These are phyloP conservation scores for Tephrocybe sp. DNA, from an alignment of 768 basidiomycete species.

Conservation along the genomic window DNA sequence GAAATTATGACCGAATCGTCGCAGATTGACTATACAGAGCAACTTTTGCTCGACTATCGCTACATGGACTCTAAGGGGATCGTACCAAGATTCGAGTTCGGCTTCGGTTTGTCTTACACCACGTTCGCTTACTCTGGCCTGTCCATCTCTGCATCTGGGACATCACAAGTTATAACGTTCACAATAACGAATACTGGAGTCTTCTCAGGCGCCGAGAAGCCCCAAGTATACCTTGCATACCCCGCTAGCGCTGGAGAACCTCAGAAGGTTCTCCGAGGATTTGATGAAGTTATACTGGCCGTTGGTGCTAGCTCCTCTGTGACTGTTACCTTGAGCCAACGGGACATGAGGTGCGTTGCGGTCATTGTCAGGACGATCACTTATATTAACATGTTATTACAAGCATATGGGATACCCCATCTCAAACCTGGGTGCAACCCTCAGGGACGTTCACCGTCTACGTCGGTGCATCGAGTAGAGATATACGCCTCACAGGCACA, in stretches of 20 bases:
- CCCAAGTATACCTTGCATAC: slow-evolving; percentile 54
- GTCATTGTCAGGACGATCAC: background rate
- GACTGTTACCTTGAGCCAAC: slow-evolving; percentile 33
- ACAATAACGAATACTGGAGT: slow-evolving; percentile 47
- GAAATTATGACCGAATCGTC: background rate
- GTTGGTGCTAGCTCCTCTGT: slow-evolving; percentile 36
- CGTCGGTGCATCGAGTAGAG: slow-evolving; percentile 52
- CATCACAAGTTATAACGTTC: slow-evolving; percentile 40
- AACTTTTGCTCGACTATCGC: slow-evolving; percentile 66
- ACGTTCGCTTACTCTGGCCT: slow-evolving; percentile 63
- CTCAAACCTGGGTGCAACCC: slow-evolving; percentile 51
- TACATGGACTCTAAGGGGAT: slow-evolving; percentile 58
- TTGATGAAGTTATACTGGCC: slow-evolving; percentile 45
- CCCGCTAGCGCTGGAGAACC: slow-evolving; percentile 48
- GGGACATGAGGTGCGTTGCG: slow-evolving; percentile 45
- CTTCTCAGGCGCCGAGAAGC: slow-evolving; percentile 51
- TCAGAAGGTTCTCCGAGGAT: slow-evolving; percentile 49
- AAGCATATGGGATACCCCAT: slow-evolving; percentile 55
- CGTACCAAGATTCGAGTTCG: slow-evolving; percentile 61
- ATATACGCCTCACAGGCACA: slow-evolving; percentile 42
- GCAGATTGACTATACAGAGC: slow-evolving; percentile 68
- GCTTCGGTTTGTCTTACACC: slow-evolving; percentile 76
- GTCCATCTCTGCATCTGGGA: slow-evolving; percentile 32
- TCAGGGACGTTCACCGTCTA: slow-evolving; percentile 51
- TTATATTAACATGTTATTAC: background rate